Percentiles rank a stretch among this genome's conserved stretches.
phyloP scores from a whole-genome alignment of 2,329 filamentous ascomycete species.

The Venturia carpophila region DNA sequence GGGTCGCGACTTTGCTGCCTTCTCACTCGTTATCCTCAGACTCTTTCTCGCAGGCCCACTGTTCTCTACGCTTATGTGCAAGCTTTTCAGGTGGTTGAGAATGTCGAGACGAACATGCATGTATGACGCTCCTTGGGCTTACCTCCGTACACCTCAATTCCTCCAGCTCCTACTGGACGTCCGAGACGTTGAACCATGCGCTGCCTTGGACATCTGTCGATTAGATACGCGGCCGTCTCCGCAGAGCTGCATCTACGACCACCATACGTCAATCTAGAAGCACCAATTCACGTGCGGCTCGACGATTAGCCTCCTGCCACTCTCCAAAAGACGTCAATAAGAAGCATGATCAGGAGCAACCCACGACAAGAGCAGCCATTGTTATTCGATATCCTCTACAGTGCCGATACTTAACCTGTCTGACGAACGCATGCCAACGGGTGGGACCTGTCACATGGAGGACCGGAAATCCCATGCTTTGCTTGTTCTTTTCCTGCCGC shows the following conservation, averaged over 20 bases:
- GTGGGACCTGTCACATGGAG: slow-evolving; percentile 2
- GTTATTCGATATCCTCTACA: not conserved
- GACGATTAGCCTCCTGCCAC: not conserved
- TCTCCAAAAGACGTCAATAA: not conserved
- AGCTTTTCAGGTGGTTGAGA: not conserved
- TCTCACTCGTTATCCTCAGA: not conserved
- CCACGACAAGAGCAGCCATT: not conserved
- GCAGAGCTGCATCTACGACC: not conserved
- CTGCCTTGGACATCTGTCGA: slow-evolving; percentile 2
- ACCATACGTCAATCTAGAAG: not conserved
- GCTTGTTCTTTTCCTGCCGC: not conserved
- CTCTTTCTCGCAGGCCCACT: not conserved
- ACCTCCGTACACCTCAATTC: too few relatives aligned
- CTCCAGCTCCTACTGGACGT: not conserved
- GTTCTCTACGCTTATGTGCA: slow-evolving; percentile 10
- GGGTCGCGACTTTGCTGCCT: not conserved
- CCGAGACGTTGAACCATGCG: not conserved
- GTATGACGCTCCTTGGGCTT: not conserved
- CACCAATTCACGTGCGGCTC: not conserved
- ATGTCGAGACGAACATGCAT: not conserved
- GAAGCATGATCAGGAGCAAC: not conserved
- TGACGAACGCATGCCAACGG: not conserved
- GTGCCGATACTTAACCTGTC: not conserved
- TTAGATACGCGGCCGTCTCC: slow-evolving; percentile 8
- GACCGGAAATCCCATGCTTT: slow-evolving; percentile 1